Base-by-base conservation (phyloP, 164 flowering plant genomes). In the Tetracentron sinense region DNA sequence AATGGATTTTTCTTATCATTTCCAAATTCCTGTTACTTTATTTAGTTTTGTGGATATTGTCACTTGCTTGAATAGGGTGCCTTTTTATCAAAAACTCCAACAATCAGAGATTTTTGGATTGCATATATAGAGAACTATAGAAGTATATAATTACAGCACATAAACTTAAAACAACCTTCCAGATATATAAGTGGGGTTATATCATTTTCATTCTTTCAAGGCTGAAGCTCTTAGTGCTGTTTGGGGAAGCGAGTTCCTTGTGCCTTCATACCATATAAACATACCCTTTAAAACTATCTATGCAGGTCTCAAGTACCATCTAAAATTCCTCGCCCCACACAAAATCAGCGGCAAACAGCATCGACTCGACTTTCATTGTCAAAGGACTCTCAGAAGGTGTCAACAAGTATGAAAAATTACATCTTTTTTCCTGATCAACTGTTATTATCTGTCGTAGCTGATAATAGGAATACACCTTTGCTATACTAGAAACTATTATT, bases 291-390 rank as follows among this genome's bases (percentile, higher is more conserved):
- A n/a, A n/a, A n/a, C n/a, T n/a, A n/a, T n/a, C 14, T 4, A 8
- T 63, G 58, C 66, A 74, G 78, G 74, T 2, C 53, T 7, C 67
- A 60, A 67, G 42, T 52, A 31, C 55, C 63, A 56, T 48, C 78
- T 14, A 61, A 63, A 59, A 54, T 74, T 69, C 69, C 76, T 61
- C 76, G 64, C 28, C 72, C 79, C 22, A 54, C 66, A 51, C 69
- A 27, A 7, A 72, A 67, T 62, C 55, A 56, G 14, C 62, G 52
- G 8, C 65, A 57, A 62, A 25, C 71, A 31, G 42, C 62, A 7
- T 27, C 62, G 26, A 10, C 56, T 53, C 72, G 67, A 28, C 42
- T 44, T 21, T 25, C 71, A 16, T 20, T 31, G 27, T 27, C 57
- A 10, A 65, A 61, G 30, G 58, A 56, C 21, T n/a, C 58, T 48